These are phyloP conservation scores for Penicillium roqueforti DNA, from an alignment of 495 filamentous ascomycete genomes.

Conservation along the genomic window DNA sequence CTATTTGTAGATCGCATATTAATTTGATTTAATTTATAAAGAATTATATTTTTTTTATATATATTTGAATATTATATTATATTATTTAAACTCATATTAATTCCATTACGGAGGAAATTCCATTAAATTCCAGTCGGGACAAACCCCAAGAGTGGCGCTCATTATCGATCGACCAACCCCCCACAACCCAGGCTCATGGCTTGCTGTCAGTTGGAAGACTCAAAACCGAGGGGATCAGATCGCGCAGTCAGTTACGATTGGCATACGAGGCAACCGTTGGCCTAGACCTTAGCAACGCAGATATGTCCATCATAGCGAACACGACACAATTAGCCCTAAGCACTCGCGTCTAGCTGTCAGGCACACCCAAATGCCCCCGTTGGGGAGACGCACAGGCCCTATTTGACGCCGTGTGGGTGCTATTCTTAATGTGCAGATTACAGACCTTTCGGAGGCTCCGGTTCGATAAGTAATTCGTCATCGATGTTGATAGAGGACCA, in stretches of 20 bases:
- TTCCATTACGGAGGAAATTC: background rate
- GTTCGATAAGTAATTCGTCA: conserved; percentile 4
- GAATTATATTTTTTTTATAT: background rate
- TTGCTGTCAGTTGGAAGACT: background rate
- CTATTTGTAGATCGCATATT: conserved; percentile 19
- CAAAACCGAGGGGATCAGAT: background rate
- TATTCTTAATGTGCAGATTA: conserved; percentile 26
- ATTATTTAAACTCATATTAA: background rate
- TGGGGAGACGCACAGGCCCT: background rate
- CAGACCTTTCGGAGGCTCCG: conserved; percentile 14
- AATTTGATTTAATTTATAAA: background rate
- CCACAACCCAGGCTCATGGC: background rate
- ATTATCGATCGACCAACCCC: conserved; percentile 23
- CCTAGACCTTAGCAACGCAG: background rate
- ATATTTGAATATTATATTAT: background rate
- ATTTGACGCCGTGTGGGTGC: conserved; percentile 15
- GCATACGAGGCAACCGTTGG: conserved; percentile 4
- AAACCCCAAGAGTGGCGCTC: conserved; percentile 17
- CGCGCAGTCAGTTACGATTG: background rate
- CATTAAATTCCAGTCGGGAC: conserved; percentile 4
- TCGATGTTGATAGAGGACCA: background rate
- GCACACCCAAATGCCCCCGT: background rate
- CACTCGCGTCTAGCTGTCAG: conserved; percentile 5
- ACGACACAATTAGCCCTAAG: background rate
- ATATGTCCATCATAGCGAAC: background rate